A percentile compares a stretch with the other conserved stretches of the same genome.
phyloP scores from a whole-genome alignment of 495 filamentous ascomycete species.

The Podospora sp. region DNA sequence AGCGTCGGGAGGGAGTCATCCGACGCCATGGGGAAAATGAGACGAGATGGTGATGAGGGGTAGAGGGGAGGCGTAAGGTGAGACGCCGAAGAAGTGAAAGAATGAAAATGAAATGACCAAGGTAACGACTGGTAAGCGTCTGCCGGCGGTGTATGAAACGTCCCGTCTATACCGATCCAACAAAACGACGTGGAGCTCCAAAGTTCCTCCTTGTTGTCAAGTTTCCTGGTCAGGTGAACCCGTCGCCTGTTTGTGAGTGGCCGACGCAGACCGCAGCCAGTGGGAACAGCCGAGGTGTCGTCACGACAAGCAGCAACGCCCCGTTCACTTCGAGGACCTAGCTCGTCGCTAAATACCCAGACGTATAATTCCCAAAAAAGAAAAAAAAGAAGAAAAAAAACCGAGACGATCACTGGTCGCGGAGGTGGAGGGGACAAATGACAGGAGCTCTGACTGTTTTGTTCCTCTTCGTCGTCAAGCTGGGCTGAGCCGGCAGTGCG shows the following conservation, averaged over 20 bases:
- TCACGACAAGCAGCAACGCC: not conserved
- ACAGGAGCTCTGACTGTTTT: not conserved
- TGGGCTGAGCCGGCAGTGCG: not conserved
- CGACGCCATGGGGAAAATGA: slow-evolving; percentile 39
- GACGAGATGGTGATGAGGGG: not conserved
- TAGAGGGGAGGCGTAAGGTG: no score
- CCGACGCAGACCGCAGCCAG: not conserved
- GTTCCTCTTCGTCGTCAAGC: not conserved
- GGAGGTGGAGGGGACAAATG: not conserved
- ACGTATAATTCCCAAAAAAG: not conserved
- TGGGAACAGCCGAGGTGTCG: not conserved
- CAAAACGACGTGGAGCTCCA: no score
- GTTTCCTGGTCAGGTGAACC: not conserved
- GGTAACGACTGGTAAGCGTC: no score
- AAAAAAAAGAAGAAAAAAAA: no score
- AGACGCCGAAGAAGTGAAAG: not conserved
- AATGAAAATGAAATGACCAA: not conserved
- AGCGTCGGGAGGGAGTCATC: slow-evolving; percentile 54
- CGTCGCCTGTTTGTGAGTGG: not conserved
- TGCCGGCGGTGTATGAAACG: no score
- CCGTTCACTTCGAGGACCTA: not conserved
- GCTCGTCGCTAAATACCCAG: not conserved
- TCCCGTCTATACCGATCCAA: no score
- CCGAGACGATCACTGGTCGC: not conserved
- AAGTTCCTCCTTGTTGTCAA: not conserved